Conservation (phyloP, 805 yeast genomes). For the Spathaspora gorwiae region DNA sequence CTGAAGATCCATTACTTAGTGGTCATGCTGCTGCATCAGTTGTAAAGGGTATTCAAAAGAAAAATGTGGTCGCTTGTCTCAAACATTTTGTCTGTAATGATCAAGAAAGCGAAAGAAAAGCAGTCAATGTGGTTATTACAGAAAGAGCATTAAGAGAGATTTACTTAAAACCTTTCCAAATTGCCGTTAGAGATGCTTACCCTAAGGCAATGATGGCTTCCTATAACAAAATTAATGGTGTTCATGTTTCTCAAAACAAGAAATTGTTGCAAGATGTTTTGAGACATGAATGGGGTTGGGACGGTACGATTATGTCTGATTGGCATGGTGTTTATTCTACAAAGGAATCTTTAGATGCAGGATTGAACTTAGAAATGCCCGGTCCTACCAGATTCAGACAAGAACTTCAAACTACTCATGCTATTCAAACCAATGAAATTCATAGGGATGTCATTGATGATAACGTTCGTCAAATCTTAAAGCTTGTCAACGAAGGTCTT, state of each 20-base stretch:
- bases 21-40: constrained; percentile 45
- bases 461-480: constrained; percentile 45
- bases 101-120: constrained; percentile 51
- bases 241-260: constrained; percentile 47
- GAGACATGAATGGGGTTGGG: constrained; percentile 53
- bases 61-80: constrained; percentile 50
- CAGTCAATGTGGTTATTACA: constrained; percentile 45
- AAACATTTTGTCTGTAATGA: constrained; percentile 65
- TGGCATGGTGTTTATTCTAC: constrained; percentile 58
- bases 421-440: constrained; percentile 38
- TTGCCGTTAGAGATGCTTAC: constrained; percentile 48
- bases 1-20: constrained; percentile 53
- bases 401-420: constrained; percentile 36
- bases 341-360: constrained; percentile 44
- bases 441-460: constrained; percentile 40
- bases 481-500: constrained; percentile 40
- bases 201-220: constrained; percentile 60
- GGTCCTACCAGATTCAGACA: constrained; percentile 52
- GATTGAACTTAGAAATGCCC: constrained; percentile 65
- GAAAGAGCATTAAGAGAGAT: constrained; percentile 64
- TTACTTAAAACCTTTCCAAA: constrained; percentile 58
- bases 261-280: constrained; percentile 42
- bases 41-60: constrained; percentile 51
- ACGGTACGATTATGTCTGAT: constrained; percentile 57
- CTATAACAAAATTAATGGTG: constrained; percentile 61